A percentile compares a stretch with the other conserved stretches of the same genome.
Conservation (phyloP, 306 rosid genomes). For the Quercus parvula region DNA sequence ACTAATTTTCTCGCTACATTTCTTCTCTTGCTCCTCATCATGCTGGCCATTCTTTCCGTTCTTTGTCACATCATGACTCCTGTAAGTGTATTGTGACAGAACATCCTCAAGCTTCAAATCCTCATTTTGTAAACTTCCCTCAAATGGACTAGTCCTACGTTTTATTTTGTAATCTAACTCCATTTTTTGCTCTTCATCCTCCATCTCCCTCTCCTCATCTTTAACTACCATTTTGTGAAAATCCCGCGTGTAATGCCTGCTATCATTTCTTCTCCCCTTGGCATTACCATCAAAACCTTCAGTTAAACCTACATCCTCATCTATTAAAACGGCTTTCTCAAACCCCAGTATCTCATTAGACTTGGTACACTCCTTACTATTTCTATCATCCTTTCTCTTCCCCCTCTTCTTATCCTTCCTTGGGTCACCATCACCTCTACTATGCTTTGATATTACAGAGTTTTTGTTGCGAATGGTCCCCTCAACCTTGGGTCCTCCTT, state of each 20-base stretch:
- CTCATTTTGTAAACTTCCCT: neutral
- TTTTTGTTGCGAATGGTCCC: no score
- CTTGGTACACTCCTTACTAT: neutral
- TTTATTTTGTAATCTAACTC: neutral
- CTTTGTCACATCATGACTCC: neutral
- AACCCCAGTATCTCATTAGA: neutral
- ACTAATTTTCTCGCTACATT: neutral
- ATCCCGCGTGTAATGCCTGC: no score
- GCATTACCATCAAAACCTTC: neutral
- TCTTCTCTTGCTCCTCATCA: neutral
- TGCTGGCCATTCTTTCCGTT: neutral
- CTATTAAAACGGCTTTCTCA: neutral
- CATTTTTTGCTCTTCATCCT: neutral
- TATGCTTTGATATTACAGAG: no score
- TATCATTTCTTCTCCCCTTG: neutral
- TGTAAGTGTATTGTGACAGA: constrained; percentile 4
- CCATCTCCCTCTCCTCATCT: neutral
- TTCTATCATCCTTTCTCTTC: neutral
- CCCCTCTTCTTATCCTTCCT: neutral
- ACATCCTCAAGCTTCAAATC: constrained; percentile 12
- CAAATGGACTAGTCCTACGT: neutral
- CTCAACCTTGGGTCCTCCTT: no score
- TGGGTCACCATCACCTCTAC: neutral
- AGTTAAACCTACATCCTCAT: neutral
- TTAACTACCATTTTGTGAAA: neutral